Evolutionary conservation across 306 rosid genomes (phyloP), one percentile per base, ranked within the genome.

Genomic region (Cicer yamashitae): DNA sequence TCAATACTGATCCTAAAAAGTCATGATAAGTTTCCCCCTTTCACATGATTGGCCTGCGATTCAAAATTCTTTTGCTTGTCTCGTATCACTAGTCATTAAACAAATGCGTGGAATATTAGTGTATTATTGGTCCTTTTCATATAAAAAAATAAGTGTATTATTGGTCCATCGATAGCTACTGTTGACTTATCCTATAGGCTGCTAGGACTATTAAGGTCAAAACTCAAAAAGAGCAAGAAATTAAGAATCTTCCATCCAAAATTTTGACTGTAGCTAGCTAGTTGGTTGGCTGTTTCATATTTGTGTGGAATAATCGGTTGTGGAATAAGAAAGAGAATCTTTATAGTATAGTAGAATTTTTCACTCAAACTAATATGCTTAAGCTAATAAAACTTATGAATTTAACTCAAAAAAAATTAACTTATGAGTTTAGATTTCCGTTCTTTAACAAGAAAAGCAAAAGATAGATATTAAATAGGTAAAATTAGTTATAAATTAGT

Each of bases 21-120:
- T 61, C 67, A 7, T 68, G 61, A 57, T 34, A 45, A 39, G 62
- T 11, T 68, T 14, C 46, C 34, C 10, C 10, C 45, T 14, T 68
- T 14, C 46, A 43, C 7, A n/a, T 54, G 77, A 44, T 4, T 8
- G 56, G 62, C 25, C 8, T 46, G 65, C 30, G 81, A 11, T 54
- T 43, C 78, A 46, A 71, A 75, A 76, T 76, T 81, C 43, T 37
- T 63, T 61, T 67, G 74, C 37, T 67, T 50, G 34, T 60, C 71
- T 48, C 22, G 47, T 20, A 59, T 45, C 39, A 10, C 0, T 30
- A 30, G 6, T 48, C 18, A 50, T 2, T 34, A 67, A 41, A 43
- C 18, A 74, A 59, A 57, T 18, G 34, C 51, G 25, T 51, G 58
- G 10, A 22, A 30, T 30, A 51, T 50, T 38, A 12, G 20, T 64